Evolutionary conservation across 2,329 filamentous ascomycete species (phyloP).

Genomic region (Colletotrichum incanum): DNA sequence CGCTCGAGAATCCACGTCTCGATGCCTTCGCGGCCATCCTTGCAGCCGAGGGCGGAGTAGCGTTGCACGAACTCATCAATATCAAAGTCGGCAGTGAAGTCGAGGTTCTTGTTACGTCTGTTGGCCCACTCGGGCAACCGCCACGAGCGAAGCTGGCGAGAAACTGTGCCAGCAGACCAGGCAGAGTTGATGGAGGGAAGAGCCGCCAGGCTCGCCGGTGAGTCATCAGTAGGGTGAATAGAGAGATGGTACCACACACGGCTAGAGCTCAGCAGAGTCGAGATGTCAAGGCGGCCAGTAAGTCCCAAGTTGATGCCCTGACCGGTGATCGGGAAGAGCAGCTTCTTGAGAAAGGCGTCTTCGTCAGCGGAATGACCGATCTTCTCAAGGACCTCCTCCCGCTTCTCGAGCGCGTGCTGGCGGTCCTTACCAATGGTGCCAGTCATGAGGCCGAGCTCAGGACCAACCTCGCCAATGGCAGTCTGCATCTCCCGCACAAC

Average conservation of each 20-base stretch:
- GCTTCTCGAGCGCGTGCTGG: slow-evolving; percentile 84
- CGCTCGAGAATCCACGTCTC: slow-evolving; percentile 95
- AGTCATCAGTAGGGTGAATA: slow-evolving; percentile 91
- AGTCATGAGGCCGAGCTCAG: slow-evolving; percentile 83
- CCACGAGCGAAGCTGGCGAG: slow-evolving; percentile 93
- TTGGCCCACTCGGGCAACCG: slow-evolving; percentile 97
- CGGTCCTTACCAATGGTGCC: slow-evolving; percentile 79
- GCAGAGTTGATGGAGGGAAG: slow-evolving; percentile 81
- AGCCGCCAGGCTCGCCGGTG: slow-evolving; percentile 81
- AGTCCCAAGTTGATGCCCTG: slow-evolving; percentile 87
- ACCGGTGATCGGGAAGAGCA: slow-evolving; percentile 84
- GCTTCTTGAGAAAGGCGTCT: slow-evolving; percentile 84
- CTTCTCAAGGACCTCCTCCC: slow-evolving; percentile 88
- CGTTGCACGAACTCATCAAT: slow-evolving; percentile 90
- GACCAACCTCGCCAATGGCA: slow-evolving; percentile 82
- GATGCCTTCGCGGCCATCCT: slow-evolving; percentile 91
- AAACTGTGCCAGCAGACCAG: slow-evolving; percentile 95
- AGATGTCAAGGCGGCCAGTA: slow-evolving; percentile 83
- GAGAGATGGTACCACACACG: slow-evolving; percentile 96
- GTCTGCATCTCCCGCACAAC: slow-evolving; percentile 90
- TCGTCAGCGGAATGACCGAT: slow-evolving; percentile 85
- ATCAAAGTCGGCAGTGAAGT: slow-evolving; percentile 98
- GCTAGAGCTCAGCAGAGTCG: slow-evolving; percentile 83
- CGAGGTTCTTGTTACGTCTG: slow-evolving; percentile 88
- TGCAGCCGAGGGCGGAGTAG: slow-evolving; percentile 87